Percentiles rank a stretch among this genome's conserved stretches.
These are phyloP conservation scores for Acrodontium crateriforme DNA, from an alignment of 2,329 filamentous ascomycete genomes.

Conservation along the genomic window DNA sequence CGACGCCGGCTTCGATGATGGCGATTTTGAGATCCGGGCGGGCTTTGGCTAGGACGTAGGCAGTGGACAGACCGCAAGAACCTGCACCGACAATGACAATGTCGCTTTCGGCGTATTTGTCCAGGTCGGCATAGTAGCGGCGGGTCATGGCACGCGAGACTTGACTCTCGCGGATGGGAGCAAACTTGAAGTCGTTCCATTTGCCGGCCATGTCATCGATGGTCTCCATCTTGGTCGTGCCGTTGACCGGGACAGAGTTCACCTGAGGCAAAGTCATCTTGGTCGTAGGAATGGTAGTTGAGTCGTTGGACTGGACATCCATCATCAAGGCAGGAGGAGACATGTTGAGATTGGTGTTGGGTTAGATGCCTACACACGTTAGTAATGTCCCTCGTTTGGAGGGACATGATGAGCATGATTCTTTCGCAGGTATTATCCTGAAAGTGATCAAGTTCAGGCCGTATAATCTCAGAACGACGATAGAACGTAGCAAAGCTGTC, in stretches of 20 bases:
- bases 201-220: slow-evolving; percentile 56
- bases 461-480: slow-evolving; percentile 69
- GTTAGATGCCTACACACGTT: slow-evolving; percentile 22
- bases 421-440: slow-evolving; percentile 98
- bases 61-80: slow-evolving; percentile 72
- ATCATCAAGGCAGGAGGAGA: slow-evolving; percentile 58
- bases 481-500: slow-evolving; percentile 7
- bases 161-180: slow-evolving; percentile 79
- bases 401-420: slow-evolving; percentile 62
- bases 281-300: slow-evolving; percentile 31
- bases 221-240: slow-evolving; percentile 36
- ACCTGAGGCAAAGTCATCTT: slow-evolving; percentile 30
- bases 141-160: slow-evolving; percentile 84
- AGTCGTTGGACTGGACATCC: slow-evolving; percentile 27
- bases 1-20: slow-evolving; percentile 76
- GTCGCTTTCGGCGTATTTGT: slow-evolving; percentile 81
- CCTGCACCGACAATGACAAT: slow-evolving; percentile 88
- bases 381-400: slow-evolving; percentile 25
- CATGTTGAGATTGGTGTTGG: slow-evolving; percentile 47
- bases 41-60: slow-evolving; percentile 69
- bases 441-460: slow-evolving; percentile 79
- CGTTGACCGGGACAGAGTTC: slow-evolving; percentile 21
- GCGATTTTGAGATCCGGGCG: slow-evolving; percentile 86
- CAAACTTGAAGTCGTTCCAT: slow-evolving; percentile 73
- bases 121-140: slow-evolving; percentile 82